A percentile compares a stretch with the other conserved stretches of the same genome.
Conservation (phyloP, 192 early-diverging fungal species). For the Backusella morwellensis region DNA sequence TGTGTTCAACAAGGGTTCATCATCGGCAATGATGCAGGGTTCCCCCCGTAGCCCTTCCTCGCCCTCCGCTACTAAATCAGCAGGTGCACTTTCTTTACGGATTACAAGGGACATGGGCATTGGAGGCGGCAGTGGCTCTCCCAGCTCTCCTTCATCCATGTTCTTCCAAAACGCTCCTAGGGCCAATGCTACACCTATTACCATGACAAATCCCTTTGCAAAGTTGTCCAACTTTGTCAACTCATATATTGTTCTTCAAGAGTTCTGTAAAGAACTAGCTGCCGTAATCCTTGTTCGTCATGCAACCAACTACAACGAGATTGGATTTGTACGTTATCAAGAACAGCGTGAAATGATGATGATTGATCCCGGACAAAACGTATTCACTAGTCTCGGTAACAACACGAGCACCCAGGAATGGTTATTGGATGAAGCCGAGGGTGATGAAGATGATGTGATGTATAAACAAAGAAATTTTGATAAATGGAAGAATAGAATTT, state of each 20-base stretch:
- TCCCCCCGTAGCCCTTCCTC: slow-evolving; percentile 15
- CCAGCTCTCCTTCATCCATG: slow-evolving; percentile 19
- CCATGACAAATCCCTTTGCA: slow-evolving; percentile 39
- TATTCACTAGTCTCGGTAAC: neutral
- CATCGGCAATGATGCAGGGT: neutral
- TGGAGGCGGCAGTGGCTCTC: neutral
- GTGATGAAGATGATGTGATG: slow-evolving; percentile 7
- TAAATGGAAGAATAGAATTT: slow-evolving; percentile 26
- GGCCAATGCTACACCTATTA: slow-evolving; percentile 35
- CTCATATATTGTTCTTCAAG: slow-evolving; percentile 58
- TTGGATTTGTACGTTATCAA: slow-evolving; percentile 20
- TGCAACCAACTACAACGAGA: slow-evolving; percentile 26
- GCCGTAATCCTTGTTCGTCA: slow-evolving; percentile 54
- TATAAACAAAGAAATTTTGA: slow-evolving; percentile 17
- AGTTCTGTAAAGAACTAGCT: slow-evolving; percentile 64
- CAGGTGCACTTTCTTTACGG: slow-evolving; percentile 6
- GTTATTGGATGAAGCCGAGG: slow-evolving; percentile 10
- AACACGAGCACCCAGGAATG: neutral
- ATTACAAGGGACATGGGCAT: slow-evolving; percentile 10
- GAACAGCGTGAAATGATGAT: slow-evolving; percentile 13
- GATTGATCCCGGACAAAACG: neutral
- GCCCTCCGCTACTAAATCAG: slow-evolving; percentile 23
- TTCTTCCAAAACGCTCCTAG: slow-evolving; percentile 32
- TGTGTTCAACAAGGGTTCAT: slow-evolving; percentile 25
- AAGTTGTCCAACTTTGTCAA: slow-evolving; percentile 51